Percentiles rank a stretch among this genome's conserved stretches.
phyloP scores from a whole-genome alignment of 306 rosid species.

The Begonia peltatifolia region DNA sequence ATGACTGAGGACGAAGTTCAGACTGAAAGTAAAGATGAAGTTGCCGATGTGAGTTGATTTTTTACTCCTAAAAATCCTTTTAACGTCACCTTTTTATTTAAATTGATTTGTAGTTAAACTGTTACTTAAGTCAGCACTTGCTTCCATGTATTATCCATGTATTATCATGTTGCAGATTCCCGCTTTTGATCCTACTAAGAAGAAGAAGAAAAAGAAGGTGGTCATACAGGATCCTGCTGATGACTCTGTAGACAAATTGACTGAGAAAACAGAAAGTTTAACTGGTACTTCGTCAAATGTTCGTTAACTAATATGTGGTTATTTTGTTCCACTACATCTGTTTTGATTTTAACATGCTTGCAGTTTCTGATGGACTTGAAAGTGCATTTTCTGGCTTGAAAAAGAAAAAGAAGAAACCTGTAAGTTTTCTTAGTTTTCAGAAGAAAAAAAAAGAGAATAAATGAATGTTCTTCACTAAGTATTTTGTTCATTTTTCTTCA shows the following conservation, averaged over 20 bases:
- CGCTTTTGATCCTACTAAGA: slow-evolving; percentile 88
- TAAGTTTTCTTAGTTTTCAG: slow-evolving; percentile 14
- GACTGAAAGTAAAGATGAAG: slow-evolving; percentile 50
- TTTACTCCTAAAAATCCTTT: not conserved
- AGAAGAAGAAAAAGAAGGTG: slow-evolving; percentile 83
- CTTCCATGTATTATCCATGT: not conserved
- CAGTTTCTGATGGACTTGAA: slow-evolving; percentile 79
- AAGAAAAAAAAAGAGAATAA: no score
- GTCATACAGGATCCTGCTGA: slow-evolving; percentile 40
- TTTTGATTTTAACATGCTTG: slow-evolving; percentile 6
- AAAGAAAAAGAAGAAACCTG: slow-evolving; percentile 91
- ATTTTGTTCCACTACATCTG: no score
- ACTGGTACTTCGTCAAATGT: slow-evolving; percentile 25
- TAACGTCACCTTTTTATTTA: no score
- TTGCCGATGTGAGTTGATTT: slow-evolving; percentile 34
- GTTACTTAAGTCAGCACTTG: not conserved
- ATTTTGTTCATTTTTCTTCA: slow-evolving; percentile 2
- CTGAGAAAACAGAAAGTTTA: slow-evolving; percentile 73
- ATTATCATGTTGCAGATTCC: slow-evolving; percentile 32
- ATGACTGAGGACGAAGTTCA: slow-evolving; percentile 46
- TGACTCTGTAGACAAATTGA: slow-evolving; percentile 63
- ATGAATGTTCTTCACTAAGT: no score
- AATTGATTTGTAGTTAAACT: not conserved
- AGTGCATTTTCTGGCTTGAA: slow-evolving; percentile 70
- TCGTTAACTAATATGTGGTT: no score